A percentile compares a stretch with the other conserved stretches of the same genome.
phyloP scores from a whole-genome alignment of 352 stramenopile genomes.

The Pythium folliculosum region DNA sequence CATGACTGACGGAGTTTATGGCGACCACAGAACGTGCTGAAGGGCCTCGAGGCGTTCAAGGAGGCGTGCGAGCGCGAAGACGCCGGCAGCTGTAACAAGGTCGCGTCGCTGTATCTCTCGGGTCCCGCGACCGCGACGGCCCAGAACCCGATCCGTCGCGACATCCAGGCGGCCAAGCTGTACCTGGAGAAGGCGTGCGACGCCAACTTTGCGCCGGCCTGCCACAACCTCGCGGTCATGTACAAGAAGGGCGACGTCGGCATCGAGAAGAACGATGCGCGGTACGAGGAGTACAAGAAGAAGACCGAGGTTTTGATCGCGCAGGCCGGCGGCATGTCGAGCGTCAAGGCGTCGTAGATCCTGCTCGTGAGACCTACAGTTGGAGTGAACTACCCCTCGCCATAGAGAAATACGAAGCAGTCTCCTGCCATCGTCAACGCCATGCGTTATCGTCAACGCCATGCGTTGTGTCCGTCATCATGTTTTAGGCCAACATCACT shows the following conservation, averaged over 20 bases:
- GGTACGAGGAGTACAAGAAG: conserved; percentile 73
- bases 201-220: conserved; percentile 84
- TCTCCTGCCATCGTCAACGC: background rate
- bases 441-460: background rate
- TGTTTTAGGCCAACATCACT: conserved; percentile 33
- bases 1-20: background rate
- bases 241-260: conserved; percentile 86
- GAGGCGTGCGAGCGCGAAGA: conserved; percentile 76
- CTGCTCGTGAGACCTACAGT: background rate
- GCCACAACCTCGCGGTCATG: conserved; percentile 89
- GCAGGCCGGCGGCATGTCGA: conserved; percentile 63
- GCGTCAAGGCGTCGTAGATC: conserved; percentile 43
- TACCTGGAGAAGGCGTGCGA: conserved; percentile 80
- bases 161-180: conserved; percentile 58
- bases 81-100: conserved; percentile 80
- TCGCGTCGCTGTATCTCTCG: conserved; percentile 76
- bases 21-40: conserved; percentile 43
- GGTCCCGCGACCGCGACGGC: conserved; percentile 11
- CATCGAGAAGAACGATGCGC: conserved; percentile 59
- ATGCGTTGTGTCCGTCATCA: background rate
- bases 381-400: background rate
- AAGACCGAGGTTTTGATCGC: conserved; percentile 80
- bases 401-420: background rate
- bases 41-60: conserved; percentile 73
- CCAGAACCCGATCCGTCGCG: conserved; percentile 43